Percentiles rank a stretch among this genome's conserved stretches.
These are phyloP conservation scores for Pulicaria dysenterica DNA, from an alignment of 129 eudicot species.

Conservation along the genomic window DNA sequence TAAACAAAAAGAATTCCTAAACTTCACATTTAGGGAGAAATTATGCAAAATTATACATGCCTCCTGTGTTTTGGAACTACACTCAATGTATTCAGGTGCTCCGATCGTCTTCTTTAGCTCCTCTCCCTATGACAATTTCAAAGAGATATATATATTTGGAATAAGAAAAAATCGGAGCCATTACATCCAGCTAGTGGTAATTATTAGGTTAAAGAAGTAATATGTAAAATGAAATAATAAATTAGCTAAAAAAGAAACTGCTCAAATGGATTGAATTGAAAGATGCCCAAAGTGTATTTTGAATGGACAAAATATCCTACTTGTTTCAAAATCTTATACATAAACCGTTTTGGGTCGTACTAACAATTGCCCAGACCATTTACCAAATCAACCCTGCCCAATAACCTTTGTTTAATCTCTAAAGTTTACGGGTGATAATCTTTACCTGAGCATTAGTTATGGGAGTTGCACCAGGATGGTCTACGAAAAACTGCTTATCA, in stretches of 20 bases:
- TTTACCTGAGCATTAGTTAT: constrained; percentile 70
- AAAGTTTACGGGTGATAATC: constrained; percentile 8
- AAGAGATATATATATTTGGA: constrained; percentile 14
- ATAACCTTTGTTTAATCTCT: neutral
- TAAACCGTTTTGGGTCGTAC: neutral
- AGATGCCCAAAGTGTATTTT: neutral
- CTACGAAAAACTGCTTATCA: constrained; percentile 74
- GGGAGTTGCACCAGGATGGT: constrained; percentile 84
- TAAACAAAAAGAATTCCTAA: neutral
- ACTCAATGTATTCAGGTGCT: constrained; percentile 91
- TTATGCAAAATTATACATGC: constrained; percentile 36
- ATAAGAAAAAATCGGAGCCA: constrained; percentile 22
- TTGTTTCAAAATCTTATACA: neutral
- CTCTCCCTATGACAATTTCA: constrained; percentile 69
- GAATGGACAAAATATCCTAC: neutral
- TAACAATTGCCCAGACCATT: neutral
- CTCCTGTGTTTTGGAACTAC: constrained; percentile 96
- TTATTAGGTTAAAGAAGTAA: neutral
- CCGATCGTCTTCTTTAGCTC: constrained; percentile 87
- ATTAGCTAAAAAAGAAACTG: neutral
- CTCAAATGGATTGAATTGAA: neutral
- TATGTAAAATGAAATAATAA: neutral
- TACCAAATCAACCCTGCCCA: constrained; percentile 4
- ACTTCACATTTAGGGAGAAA: neutral
- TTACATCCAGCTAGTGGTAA: constrained; percentile 2